These are phyloP conservation scores for Geotrichum siamense DNA, from an alignment of 1,139 yeast species.

Conservation along the genomic window DNA sequence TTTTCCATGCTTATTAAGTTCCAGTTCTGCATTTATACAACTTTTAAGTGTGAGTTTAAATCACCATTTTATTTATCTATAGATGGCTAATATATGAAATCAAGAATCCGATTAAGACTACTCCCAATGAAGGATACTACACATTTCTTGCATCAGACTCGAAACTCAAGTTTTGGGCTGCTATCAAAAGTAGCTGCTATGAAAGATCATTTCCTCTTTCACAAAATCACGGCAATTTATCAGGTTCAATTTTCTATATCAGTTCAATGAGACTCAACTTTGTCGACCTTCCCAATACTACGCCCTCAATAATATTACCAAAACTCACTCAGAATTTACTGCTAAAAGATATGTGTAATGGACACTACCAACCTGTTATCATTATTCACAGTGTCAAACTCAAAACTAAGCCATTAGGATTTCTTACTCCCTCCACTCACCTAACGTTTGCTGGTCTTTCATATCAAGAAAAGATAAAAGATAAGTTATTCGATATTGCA, in stretches of 20 bases:
- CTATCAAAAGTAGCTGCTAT: slow-evolving; percentile 2
- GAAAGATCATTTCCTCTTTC: slow-evolving; percentile 1
- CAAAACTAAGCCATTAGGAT: slow-evolving; percentile 9
- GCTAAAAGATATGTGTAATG: slow-evolving; percentile 1
- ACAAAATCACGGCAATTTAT: not conserved
- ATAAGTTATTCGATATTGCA: not conserved
- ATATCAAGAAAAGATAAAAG: not conserved
- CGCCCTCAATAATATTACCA: slow-evolving; percentile 5
- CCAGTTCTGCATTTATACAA: slow-evolving; percentile 9
- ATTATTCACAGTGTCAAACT: slow-evolving; percentile 4
- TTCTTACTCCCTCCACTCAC: slow-evolving; percentile 6
- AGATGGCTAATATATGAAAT: no score
- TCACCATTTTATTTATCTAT: no score
- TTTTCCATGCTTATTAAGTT: slow-evolving; percentile 4
- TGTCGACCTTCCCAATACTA: slow-evolving; percentile 1
- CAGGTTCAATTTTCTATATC: slow-evolving; percentile 4
- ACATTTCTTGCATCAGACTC: slow-evolving; percentile 13
- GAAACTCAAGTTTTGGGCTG: slow-evolving; percentile 7
- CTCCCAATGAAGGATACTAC: slow-evolving; percentile 3
- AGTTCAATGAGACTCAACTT: slow-evolving; percentile 10
- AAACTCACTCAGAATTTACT: not conserved
- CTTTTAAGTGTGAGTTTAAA: slow-evolving; percentile 15
- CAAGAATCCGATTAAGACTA: slow-evolving; percentile 9
- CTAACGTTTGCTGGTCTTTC: not conserved
- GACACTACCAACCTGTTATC: slow-evolving; percentile 6